Conservation (phyloP, 2,329 filamentous ascomycete genomes). For the Colletotrichum sp. region DNA sequence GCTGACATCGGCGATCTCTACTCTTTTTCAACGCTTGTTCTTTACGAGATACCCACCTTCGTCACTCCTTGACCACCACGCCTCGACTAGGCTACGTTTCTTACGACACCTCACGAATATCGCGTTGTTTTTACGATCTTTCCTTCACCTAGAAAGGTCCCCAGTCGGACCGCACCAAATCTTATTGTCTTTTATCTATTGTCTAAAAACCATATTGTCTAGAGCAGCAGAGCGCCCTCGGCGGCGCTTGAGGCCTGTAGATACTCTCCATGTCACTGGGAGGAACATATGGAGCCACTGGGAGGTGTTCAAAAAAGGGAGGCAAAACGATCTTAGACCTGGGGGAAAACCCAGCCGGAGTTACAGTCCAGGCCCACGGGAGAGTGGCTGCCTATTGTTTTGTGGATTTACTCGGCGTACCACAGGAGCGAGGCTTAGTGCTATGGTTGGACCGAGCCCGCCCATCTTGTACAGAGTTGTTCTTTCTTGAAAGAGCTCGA, state of each 20-base stretch:
- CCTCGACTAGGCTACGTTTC: slow-evolving; percentile 15
- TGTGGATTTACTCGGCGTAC: slow-evolving; percentile 13
- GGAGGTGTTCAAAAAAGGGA: background rate
- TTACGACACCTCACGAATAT: slow-evolving; percentile 11
- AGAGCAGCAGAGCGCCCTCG: background rate
- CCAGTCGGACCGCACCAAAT: background rate
- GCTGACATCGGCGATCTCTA: slow-evolving; percentile 10
- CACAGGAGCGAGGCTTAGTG: background rate
- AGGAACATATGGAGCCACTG: slow-evolving; percentile 10
- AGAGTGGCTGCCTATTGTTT: slow-evolving; percentile 13
- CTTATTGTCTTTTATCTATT: slow-evolving; percentile 14
- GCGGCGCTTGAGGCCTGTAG: slow-evolving; percentile 8
- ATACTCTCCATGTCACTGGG: background rate
- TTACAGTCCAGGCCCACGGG: slow-evolving; percentile 14
- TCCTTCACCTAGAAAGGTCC: background rate
- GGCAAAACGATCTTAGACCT: slow-evolving; percentile 11
- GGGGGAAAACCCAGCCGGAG: slow-evolving; percentile 8
- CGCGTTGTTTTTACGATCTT: background rate
- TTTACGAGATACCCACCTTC: slow-evolving; percentile 30
- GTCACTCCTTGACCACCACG: slow-evolving; percentile 14
- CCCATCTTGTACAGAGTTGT: slow-evolving; percentile 13
- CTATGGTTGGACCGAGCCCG: background rate
- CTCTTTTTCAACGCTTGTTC: background rate
- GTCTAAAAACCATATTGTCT: slow-evolving; percentile 10
- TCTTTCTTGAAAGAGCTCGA: background rate